Percentiles rank a stretch among this genome's conserved stretches.
These are phyloP conservation scores for Ophiostoma piceae DNA, from an alignment of 2,329 filamentous ascomycete genomes.

Conservation along the genomic window DNA sequence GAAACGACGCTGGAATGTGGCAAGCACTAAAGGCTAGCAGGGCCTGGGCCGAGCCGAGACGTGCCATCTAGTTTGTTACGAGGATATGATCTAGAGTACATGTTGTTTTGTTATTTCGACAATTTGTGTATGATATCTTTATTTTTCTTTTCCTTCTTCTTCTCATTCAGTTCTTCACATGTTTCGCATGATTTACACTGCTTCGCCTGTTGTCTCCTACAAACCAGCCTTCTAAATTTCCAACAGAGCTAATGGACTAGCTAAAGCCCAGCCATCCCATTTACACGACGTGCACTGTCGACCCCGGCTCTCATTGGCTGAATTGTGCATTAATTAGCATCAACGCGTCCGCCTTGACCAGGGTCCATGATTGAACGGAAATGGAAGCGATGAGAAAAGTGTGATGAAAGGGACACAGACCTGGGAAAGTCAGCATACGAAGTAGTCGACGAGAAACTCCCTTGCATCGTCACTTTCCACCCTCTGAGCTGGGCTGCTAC, in stretches of 20 bases:
- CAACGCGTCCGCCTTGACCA: background rate
- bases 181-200: background rate
- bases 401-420: background rate
- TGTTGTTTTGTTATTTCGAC: background rate
- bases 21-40: background rate
- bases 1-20: constrained; percentile 1
- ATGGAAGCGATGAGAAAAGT: background rate
- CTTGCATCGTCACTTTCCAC: background rate
- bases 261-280: constrained; percentile 1
- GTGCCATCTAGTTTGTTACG: background rate
- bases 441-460: no score
- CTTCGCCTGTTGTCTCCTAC: background rate
- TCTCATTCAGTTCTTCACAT: background rate
- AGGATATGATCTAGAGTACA: background rate
- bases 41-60: constrained; percentile 5
- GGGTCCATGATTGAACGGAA: background rate
- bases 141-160: background rate
- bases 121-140: background rate
- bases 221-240: background rate
- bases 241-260: background rate
- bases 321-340: background rate
- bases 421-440: background rate
- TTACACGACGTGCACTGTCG: background rate
- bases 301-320: background rate
- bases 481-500: background rate